Evolutionary conservation across 768 basidiomycete genomes (phyloP).

Genomic region (Aureoboletus auriporus): DNA sequence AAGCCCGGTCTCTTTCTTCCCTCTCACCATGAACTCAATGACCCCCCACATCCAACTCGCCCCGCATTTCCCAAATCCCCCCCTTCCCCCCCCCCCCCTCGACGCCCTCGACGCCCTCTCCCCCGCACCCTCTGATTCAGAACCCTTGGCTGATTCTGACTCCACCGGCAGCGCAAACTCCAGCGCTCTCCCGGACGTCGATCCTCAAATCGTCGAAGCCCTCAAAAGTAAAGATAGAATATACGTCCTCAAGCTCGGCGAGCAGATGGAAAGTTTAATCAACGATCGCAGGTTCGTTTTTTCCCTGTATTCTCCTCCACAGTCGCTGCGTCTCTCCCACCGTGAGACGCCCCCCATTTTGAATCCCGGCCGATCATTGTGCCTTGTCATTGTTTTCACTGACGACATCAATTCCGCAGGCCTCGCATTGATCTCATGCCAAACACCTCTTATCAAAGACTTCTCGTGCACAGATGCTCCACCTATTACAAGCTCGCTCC

Average conservation of each 20-base stretch:
- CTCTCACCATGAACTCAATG: neutral
- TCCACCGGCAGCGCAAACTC: constrained; percentile 20
- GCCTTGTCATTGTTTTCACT: constrained; percentile 12
- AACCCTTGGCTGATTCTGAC: constrained; percentile 28
- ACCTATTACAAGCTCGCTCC: constrained; percentile 73
- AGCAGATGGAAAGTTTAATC: constrained; percentile 78
- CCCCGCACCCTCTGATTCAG: constrained; percentile 17
- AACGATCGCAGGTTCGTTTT: constrained; percentile 62
- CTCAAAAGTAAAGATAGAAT: constrained; percentile 85
- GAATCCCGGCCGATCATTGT: neutral
- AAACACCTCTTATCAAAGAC: constrained; percentile 75
- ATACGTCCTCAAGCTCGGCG: constrained; percentile 85
- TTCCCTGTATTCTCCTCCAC: neutral
- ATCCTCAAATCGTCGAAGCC: constrained; percentile 80
- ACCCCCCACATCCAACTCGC: constrained; percentile 3
- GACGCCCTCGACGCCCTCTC: neutral
- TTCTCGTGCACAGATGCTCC: constrained; percentile 83
- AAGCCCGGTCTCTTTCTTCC: too few species aligned
- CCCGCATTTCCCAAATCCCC: too few species aligned
- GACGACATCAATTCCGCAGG: constrained; percentile 36
- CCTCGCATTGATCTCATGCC: constrained; percentile 63
- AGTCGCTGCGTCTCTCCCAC: constrained; percentile 2
- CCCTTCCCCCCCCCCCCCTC: too few species aligned
- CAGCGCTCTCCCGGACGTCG: constrained; percentile 45
- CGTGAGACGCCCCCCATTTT: constrained; percentile 2